These are phyloP conservation scores for Brassica rapa DNA, from an alignment of 345 rosid genomes.

Conservation along the genomic window DNA sequence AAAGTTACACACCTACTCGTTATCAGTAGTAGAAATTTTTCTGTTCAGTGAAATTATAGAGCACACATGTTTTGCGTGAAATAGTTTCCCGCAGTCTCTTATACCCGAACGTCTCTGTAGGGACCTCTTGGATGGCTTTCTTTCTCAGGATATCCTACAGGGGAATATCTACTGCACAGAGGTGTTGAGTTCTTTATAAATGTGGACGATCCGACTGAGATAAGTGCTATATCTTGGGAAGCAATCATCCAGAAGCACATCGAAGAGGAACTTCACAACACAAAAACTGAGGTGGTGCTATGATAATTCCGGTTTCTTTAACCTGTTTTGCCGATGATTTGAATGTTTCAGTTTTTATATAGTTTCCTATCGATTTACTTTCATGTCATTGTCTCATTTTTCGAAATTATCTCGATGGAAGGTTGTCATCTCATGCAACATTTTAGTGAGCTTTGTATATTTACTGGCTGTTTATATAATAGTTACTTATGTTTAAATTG, in stretches of 20 bases:
- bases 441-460: conserved; percentile 18
- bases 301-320: conserved; percentile 9
- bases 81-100: conserved; percentile 1
- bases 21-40: conserved; percentile 10
- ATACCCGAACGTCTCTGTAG: conserved; percentile 46
- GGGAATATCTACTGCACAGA: conserved; percentile 65
- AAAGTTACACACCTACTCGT: conserved; percentile 20
- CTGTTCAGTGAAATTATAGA: conserved; percentile 12
- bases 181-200: conserved; percentile 67
- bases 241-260: conserved; percentile 83
- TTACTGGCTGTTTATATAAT: conserved; percentile 9
- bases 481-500: conserved; percentile 22
- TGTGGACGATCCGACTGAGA: conserved; percentile 60
- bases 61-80: conserved; percentile 23
- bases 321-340: conserved; percentile 22
- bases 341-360: conserved; percentile 23
- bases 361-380: conserved; percentile 7
- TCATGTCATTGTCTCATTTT: conserved; percentile 12
- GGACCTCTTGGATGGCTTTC: conserved; percentile 98
- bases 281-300: conserved; percentile 63
- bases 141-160: conserved; percentile 68
- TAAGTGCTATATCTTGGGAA: conserved; percentile 91
- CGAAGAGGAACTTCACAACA: conserved; percentile 82
- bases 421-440: conserved; percentile 25
- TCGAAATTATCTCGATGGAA: conserved; percentile 15